phyloP scores from a whole-genome alignment of 2,329 filamentous ascomycete species.

The Fusarium bulbicola region DNA sequence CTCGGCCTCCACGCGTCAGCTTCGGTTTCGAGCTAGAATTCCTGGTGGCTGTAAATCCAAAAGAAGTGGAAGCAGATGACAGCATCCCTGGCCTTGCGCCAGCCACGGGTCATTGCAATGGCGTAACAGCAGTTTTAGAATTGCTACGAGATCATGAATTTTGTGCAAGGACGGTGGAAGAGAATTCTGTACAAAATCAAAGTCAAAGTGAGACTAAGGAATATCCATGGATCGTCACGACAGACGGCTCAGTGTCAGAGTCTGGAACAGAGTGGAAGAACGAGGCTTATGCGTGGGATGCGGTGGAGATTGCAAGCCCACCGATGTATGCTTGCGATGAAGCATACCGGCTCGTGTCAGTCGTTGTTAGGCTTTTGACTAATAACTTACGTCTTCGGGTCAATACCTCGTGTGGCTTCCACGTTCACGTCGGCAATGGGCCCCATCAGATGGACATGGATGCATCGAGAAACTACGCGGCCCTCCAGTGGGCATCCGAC shows the following conservation, averaged over 20 bases:
- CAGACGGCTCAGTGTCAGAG: constrained; percentile 9
- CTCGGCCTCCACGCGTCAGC: constrained; percentile 24
- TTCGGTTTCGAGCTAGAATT: constrained; percentile 38
- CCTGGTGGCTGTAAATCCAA: background rate
- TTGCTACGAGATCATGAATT: constrained; percentile 3
- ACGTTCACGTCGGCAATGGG: constrained; percentile 51
- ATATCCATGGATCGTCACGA: constrained; percentile 14
- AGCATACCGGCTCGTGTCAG: constrained; percentile 42
- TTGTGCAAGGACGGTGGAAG: background rate
- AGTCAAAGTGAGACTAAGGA: background rate
- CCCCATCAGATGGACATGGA: constrained; percentile 41
- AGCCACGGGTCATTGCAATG: background rate
- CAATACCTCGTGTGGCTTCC: constrained; percentile 48
- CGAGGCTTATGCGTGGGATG: constrained; percentile 29
- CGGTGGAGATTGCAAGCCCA: constrained; percentile 48
- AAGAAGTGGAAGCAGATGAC: background rate
- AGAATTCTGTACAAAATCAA: background rate
- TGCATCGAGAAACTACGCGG: constrained; percentile 44
- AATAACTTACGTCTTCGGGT: constrained; percentile 44
- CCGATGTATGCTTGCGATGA: constrained; percentile 44
- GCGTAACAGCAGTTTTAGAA: background rate
- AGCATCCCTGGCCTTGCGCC: constrained; percentile 8
- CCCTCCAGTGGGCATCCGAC: constrained; percentile 49
- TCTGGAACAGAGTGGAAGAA: background rate
- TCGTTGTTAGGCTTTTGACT: constrained; percentile 47